Evolutionary conservation across 345 rosid genomes (phyloP).

Genomic region (Murraya paniculata): DNA sequence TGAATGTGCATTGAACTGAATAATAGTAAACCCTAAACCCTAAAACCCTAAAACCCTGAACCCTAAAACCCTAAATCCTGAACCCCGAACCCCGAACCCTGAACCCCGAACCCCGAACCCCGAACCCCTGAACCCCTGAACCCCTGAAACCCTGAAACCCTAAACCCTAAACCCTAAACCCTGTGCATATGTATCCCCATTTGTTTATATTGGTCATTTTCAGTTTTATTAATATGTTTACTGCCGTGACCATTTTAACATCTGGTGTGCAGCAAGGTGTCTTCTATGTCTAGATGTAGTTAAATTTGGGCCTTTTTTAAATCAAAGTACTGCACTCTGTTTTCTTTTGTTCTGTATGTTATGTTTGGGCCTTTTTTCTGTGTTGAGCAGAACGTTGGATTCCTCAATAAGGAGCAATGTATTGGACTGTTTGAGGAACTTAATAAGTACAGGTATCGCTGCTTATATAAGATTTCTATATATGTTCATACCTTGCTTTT

Average conservation of each 20-base stretch:
- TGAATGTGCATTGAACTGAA: no score
- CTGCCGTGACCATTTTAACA: background rate
- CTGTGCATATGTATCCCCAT: no score
- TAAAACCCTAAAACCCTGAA: no score
- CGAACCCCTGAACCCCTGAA: no score
- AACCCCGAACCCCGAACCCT: no score
- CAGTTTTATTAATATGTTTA: background rate
- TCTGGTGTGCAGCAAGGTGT: background rate
- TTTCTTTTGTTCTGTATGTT: slow-evolving; percentile 9
- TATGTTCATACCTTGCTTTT: background rate
- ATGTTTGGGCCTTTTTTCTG: slow-evolving; percentile 14
- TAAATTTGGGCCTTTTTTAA: no score
- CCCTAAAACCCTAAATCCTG: no score
- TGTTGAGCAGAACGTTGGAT: slow-evolving; percentile 56
- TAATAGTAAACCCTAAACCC: no score
- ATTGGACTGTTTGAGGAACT: slow-evolving; percentile 71
- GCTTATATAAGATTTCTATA: background rate
- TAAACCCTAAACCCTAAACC: no score
- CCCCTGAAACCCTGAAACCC: no score
- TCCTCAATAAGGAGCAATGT: slow-evolving; percentile 71
- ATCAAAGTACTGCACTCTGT: background rate
- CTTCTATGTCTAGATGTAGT: background rate
- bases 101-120: no score
- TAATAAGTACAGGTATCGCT: slow-evolving; percentile 75
- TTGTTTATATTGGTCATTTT: background rate